phyloP scores from a whole-genome alignment of 371 early-diverging fungal genomes.

The Apophysomyces ossiformis region DNA sequence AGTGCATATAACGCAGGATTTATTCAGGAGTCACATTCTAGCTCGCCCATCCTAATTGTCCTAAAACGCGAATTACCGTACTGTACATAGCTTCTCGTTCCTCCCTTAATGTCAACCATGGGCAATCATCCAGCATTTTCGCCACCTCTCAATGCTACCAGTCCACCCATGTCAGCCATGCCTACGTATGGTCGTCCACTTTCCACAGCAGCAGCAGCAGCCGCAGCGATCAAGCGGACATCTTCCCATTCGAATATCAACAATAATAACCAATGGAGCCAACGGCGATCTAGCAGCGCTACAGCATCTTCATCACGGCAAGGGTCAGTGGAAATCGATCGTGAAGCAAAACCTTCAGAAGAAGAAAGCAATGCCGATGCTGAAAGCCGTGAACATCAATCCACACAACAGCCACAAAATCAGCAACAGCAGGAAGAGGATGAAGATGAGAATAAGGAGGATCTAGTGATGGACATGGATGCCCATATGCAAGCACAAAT shows the following conservation, averaged over 20 bases:
- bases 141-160: constrained; percentile 31
- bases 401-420: constrained; percentile 12
- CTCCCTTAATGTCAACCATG: neutral
- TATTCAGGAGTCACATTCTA: too few relatives aligned
- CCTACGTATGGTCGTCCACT: constrained; percentile 30
- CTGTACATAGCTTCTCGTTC: neutral
- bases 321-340: constrained; percentile 50
- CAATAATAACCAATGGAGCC: constrained; percentile 15
- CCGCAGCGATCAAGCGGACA: constrained; percentile 40
- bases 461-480: constrained; percentile 45
- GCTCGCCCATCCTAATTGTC: too few relatives aligned
- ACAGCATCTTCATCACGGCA: constrained; percentile 38
- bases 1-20: too few relatives aligned
- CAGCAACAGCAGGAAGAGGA: constrained; percentile 36
- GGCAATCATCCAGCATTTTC: constrained; percentile 27
- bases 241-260: constrained; percentile 2
- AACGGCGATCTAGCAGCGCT: constrained; percentile 28
- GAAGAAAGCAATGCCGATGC: constrained; percentile 33
- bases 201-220: constrained; percentile 46
- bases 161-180: constrained; percentile 24
- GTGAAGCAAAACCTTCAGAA: constrained; percentile 35
- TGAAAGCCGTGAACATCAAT: constrained; percentile 18
- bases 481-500: constrained; percentile 52
- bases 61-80: too few relatives aligned
- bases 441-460: constrained; percentile 53